Percentiles rank a stretch among this genome's conserved stretches.
Evolutionary conservation across 345 rosid genomes (phyloP).

Genomic region (Cardiospermum halicacabum): DNA sequence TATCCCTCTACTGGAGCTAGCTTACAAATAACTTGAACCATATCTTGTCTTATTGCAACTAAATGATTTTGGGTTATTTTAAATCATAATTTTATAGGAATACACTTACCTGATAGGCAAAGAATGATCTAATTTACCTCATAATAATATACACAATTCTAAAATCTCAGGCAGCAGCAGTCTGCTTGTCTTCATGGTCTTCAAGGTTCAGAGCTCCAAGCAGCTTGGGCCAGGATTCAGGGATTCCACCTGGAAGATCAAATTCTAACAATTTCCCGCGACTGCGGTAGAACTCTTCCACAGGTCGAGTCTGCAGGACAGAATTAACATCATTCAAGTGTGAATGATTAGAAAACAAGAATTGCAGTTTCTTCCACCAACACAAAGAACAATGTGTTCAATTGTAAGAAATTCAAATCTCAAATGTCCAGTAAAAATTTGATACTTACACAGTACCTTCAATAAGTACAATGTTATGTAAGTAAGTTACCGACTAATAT

Average conservation of each 20-base stretch:
- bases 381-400: too few species aligned
- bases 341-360: constrained; percentile 3
- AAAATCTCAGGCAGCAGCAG: constrained; percentile 55
- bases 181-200: constrained; percentile 46
- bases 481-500: neutral
- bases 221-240: constrained; percentile 93
- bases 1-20: neutral
- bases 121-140: constrained; percentile 51
- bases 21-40: neutral
- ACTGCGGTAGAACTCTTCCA: constrained; percentile 77
- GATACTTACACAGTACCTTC: neutral
- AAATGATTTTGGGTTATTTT: constrained; percentile 6
- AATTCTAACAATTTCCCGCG: constrained; percentile 83
- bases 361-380: neutral
- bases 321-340: constrained; percentile 5
- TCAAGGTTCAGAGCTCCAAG: constrained; percentile 83
- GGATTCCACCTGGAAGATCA: constrained; percentile 95
- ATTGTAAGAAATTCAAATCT: neutral
- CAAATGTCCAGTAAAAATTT: neutral
- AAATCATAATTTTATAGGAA: constrained; percentile 24
- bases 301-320: constrained; percentile 70
- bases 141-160: constrained; percentile 11
- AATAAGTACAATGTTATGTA: neutral
- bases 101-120: constrained; percentile 37
- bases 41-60: constrained; percentile 12